Conservation (phyloP, 1,284 basidiomycete genomes). For the Pyrrhoderma lamaoense region DNA sequence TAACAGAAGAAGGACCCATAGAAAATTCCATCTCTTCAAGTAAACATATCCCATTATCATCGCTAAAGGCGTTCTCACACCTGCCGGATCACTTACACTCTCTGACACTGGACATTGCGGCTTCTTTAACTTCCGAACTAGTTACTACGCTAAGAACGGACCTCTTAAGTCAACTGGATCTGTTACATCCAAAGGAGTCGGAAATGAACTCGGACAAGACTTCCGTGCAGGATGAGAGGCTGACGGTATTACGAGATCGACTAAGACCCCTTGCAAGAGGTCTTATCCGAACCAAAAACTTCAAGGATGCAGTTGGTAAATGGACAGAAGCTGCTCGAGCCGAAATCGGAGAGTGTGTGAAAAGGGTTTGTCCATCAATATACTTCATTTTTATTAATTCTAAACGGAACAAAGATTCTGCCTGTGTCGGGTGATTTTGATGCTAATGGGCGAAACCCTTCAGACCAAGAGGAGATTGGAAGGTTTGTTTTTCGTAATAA, state of each 20-base stretch:
- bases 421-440: constrained; percentile 47
- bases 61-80: constrained; percentile 60
- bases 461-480: constrained; percentile 27
- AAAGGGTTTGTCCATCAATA: constrained; percentile 36
- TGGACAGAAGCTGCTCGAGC: constrained; percentile 75
- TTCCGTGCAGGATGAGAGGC: constrained; percentile 1
- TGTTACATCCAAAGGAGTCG: constrained; percentile 6
- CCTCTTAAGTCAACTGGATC: constrained; percentile 47
- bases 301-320: constrained; percentile 60
- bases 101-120: constrained; percentile 66
- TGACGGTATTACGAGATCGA: constrained; percentile 45
- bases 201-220: not conserved
- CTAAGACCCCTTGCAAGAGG: constrained; percentile 69
- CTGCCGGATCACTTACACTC: constrained; percentile 62
- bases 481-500: constrained; percentile 30
- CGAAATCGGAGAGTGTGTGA: constrained; percentile 58
- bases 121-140: constrained; percentile 74
- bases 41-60: constrained; percentile 44
- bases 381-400: constrained; percentile 17
- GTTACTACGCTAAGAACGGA: constrained; percentile 64
- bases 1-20: constrained; percentile 20
- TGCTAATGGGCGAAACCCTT: constrained; percentile 37
- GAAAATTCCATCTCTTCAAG: constrained; percentile 19
- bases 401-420: constrained; percentile 37
- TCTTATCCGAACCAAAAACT: constrained; percentile 65